Evolutionary conservation across 148 eudicot species (phyloP).

Genomic region (Amaranthus palmeri): DNA sequence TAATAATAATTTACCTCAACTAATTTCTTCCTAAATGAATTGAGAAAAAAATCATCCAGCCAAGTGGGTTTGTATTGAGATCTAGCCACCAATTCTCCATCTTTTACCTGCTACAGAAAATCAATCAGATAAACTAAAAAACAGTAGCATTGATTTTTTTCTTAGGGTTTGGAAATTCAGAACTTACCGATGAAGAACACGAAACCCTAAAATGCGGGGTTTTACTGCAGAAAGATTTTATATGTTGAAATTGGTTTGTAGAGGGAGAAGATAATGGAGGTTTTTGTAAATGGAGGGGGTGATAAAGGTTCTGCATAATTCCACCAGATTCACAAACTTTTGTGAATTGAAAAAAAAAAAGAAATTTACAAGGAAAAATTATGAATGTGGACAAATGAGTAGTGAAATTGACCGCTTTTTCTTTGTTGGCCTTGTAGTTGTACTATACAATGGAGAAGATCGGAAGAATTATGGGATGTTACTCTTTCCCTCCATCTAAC

Average conservation of each 20-base stretch:
- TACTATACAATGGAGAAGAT: no score
- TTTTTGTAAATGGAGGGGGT: conserved; percentile 8
- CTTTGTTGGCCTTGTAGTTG: no score
- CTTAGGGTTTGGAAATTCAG: not conserved
- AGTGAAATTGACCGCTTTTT: no score
- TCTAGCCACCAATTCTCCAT: conserved; percentile 17
- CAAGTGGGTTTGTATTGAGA: conserved; percentile 34
- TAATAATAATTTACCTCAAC: conserved; percentile 26
- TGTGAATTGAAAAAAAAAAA: no score
- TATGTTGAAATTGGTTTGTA: not conserved
- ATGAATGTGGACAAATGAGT: no score
- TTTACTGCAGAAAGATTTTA: conserved; percentile 19
- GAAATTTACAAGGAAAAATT: no score
- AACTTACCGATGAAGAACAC: conserved; percentile 22
- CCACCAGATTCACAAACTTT: not conserved
- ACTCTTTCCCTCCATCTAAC: no score
- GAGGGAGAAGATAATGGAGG: not conserved
- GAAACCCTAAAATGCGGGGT: conserved; percentile 15
- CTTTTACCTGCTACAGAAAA: conserved; percentile 25
- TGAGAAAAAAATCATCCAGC: conserved; percentile 36
- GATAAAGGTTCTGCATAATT: conserved; percentile 21
- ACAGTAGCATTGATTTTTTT: not conserved
- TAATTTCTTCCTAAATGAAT: conserved; percentile 34
- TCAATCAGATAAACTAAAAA: not conserved
- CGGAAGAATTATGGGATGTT: no score